Evolutionary conservation across 257 asterid species (phyloP).

Genomic region (Fraxinus quadrangulata): DNA sequence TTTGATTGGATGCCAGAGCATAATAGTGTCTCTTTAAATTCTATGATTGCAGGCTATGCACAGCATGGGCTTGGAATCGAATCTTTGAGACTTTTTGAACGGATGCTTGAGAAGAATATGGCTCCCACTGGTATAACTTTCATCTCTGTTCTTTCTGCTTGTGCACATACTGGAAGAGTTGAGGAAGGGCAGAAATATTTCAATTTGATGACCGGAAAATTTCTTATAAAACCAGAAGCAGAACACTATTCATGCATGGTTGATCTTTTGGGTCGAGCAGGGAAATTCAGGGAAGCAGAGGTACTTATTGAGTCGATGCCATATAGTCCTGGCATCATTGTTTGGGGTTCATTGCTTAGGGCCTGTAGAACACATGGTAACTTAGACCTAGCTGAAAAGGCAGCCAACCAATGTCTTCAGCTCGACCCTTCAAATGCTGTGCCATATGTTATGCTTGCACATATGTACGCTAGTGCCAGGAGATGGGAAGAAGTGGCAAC

Average conservation of each 20-base stretch:
- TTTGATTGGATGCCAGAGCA: conserved; percentile 63
- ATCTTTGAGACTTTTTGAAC: conserved; percentile 48
- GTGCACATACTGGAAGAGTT: conserved; percentile 70
- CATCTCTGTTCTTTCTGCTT: conserved; percentile 72
- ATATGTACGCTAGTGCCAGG: conserved; percentile 47
- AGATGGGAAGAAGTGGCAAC: conserved; percentile 74
- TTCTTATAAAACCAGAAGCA: conserved; percentile 51
- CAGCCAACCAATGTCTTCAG: conserved; percentile 56
- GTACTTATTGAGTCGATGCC: conserved; percentile 62
- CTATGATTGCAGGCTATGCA: conserved; percentile 77
- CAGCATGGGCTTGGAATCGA: conserved; percentile 71
- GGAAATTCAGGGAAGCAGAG: conserved; percentile 66
- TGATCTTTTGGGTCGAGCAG: conserved; percentile 74
- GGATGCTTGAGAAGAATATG: conserved; percentile 46
- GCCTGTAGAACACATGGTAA: conserved; percentile 63
- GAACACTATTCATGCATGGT: conserved; percentile 77
- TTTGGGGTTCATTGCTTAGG: conserved; percentile 70
- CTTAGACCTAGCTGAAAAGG: conserved; percentile 63
- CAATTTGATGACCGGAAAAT: conserved; percentile 51
- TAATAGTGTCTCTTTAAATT: conserved; percentile 58
- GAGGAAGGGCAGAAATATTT: conserved; percentile 68
- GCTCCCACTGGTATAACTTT: conserved; percentile 68
- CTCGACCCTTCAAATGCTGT: conserved; percentile 70
- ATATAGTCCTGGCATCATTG: conserved; percentile 45
- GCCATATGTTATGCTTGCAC: conserved; percentile 65